Evolutionary conservation across 2,329 filamentous ascomycete species (phyloP), one percentile per base, ranked within the genome.

Genomic region (Aphanoascus verrucosus): DNA sequence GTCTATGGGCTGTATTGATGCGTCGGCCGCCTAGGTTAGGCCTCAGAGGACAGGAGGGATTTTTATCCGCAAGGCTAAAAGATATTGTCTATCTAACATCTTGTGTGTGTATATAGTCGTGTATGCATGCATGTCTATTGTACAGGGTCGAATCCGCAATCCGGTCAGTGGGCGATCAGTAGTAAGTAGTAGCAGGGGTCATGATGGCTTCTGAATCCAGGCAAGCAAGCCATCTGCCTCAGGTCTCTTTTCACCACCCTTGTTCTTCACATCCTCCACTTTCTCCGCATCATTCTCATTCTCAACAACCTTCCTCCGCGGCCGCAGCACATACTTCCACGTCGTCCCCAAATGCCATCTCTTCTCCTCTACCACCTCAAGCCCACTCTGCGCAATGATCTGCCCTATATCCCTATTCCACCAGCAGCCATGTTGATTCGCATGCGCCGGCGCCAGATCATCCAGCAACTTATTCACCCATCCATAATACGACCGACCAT

Each of bases 371-470:
- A 75, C 70, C 49, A 77, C 62, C 59, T 72, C 70, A 58, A 77
- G 59, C 28, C 73, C 74, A 59, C 73, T 75, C 54, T 72, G 64
- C 51, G 63, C 59, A n/a, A 77, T 67, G 57, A 77, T 70, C 52
- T 67, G 63, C 34, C 71, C 72, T 45, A 77, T 74, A 66, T 77
- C 74, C 38, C 73, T 67, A 62, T 77, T 77, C 68, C 71, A 76
- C 74, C 74, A 77, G 61, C 74, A 77, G 14, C 74, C 74, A 64
- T 75, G 72, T n/a, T 68, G 65, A 57, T 74, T 65, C 34, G 74
- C 74, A 63, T 77, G 74, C 38, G 68, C 65, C 3, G 72, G 65
- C 1, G 74, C 74, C 53, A 72, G 61, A 48, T 71, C 72, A 58
- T 77, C 74, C 53, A 77, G 60, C 11, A 75, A 64, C 3, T 62